Evolutionary conservation across 192 early-diverging fungal species (phyloP), one percentile per base, ranked within the genome.

Genomic region (Umbelopsis sp.): DNA sequence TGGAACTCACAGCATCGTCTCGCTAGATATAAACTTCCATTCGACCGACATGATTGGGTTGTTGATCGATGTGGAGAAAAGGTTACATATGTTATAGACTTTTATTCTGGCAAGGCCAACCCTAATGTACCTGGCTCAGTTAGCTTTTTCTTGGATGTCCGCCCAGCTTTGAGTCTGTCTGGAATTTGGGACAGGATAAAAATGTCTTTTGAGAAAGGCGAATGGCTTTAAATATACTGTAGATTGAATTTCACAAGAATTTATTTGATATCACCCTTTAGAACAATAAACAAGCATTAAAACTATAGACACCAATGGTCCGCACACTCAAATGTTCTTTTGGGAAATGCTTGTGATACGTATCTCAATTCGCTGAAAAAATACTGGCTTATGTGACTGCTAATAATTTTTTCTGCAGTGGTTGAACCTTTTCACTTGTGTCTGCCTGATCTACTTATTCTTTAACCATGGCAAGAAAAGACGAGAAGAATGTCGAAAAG

Each of bases 1-100:
- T 41, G 4, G 38, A 41, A 41, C 38, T 41, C 38, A 41, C 12
- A 6, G 38, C 5, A 5, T 6, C 12, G 7, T 41, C 2, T 0
- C 16, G n/a, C 20, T 38, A 91, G 88, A 36, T 95, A 95, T 72
- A 89, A 83, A 29, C 74, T 89, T 38, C 95, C 96, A 12, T 98
- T 98, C 72, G 96, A 98, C 71, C 85, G 95, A 21, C 96, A 98
- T 75, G 95, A 98, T 77, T 98, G 96, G 96, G 89, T 89, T 4
- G 88, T 98, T 0, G 94, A 95, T 74, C 79, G 96, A n/a, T 98
- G 96, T 66, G 96, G 94, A 20, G 89, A 91, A 73, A 80, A 84
- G 6, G 92, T 96, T 9, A 86, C 86, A 1, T 98, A 98, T 71
- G 86, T 98, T 9, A 96, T 98, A 70, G 96, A 97, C 65, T 97